Conservation (phyloP, 2,329 filamentous ascomycete genomes). For the Aspergillus alliaceus region DNA sequence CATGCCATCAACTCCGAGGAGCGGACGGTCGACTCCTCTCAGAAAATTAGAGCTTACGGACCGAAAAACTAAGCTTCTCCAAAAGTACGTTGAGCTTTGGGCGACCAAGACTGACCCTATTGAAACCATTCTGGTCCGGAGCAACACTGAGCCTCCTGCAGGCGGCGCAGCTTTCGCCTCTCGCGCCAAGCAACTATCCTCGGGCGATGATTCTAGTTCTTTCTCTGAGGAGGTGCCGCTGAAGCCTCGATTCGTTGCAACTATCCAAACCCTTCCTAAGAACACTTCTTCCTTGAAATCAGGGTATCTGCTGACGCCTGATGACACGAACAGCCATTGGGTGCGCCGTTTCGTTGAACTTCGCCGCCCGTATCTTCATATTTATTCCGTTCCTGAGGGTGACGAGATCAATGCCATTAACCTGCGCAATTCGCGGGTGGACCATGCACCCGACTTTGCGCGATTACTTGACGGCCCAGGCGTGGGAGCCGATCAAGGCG, state of each 20-base stretch:
- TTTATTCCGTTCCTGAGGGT: constrained; percentile 80
- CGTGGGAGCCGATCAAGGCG: constrained; percentile 34
- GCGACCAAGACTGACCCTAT: constrained; percentile 42
- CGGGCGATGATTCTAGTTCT: constrained; percentile 28
- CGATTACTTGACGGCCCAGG: constrained; percentile 64
- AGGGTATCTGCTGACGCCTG: constrained; percentile 83
- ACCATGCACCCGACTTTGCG: constrained; percentile 85
- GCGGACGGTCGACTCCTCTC: constrained; percentile 37
- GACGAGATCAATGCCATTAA: constrained; percentile 91
- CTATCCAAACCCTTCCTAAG: constrained; percentile 75
- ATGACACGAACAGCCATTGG: constrained; percentile 76
- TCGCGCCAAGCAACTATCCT: constrained; percentile 18
- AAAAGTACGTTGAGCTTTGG: constrained; percentile 44
- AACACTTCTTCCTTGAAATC: constrained; percentile 80
- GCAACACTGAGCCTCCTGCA: constrained; percentile 45
- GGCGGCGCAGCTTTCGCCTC: constrained; percentile 35
- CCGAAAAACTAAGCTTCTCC: constrained; percentile 39
- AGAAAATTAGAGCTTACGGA: constrained; percentile 37
- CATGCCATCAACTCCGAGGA: constrained; percentile 32
- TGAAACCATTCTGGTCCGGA: constrained; percentile 45
- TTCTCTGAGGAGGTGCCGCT: constrained; percentile 34
- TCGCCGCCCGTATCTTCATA: constrained; percentile 84
- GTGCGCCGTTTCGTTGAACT: constrained; percentile 91
- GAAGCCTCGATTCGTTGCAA: constrained; percentile 69
- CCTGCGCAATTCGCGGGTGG: constrained; percentile 83